phyloP scores from a whole-genome alignment of 495 filamentous ascomycete genomes.

The Penicillium goetzii region DNA sequence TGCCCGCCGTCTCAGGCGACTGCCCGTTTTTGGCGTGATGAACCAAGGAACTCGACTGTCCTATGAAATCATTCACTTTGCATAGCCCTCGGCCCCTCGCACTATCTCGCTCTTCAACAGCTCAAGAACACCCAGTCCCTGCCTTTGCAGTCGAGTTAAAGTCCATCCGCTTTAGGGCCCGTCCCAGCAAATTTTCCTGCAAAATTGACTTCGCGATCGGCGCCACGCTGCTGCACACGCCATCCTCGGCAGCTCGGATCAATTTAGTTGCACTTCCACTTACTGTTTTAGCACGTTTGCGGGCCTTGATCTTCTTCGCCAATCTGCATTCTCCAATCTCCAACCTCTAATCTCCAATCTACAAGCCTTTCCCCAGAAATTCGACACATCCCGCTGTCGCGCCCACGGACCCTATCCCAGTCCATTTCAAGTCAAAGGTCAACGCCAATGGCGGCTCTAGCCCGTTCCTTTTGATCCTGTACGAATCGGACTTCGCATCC shows the following conservation, averaged over 20 bases:
- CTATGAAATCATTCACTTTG: constrained; percentile 32
- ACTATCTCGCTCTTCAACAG: neutral
- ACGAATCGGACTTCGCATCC: constrained; percentile 2
- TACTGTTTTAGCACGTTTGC: neutral
- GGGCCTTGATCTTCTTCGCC: constrained; percentile 2
- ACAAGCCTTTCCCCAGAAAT: neutral
- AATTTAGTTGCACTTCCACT: neutral
- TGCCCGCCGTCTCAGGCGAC: neutral
- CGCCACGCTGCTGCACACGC: neutral
- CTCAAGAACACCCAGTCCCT: neutral
- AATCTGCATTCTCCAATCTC: constrained; percentile 1
- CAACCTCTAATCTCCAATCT: constrained; percentile 4
- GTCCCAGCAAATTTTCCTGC: neutral
- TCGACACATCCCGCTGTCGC: neutral
- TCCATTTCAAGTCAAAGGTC: neutral
- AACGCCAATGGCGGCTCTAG: constrained; percentile 13
- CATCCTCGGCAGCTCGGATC: constrained; percentile 10
- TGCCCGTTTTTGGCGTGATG: constrained; percentile 13
- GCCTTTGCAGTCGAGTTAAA: neutral
- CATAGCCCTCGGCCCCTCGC: neutral
- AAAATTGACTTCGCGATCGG: constrained; percentile 1
- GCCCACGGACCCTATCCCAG: constrained; percentile 16
- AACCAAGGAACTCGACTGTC: constrained; percentile 17
- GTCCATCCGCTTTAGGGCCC: neutral
- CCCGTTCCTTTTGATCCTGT: constrained; percentile 3